Evolutionary conservation across 2,329 filamentous ascomycete genomes (phyloP).

Genomic region (Tolypocladium inflatum): DNA sequence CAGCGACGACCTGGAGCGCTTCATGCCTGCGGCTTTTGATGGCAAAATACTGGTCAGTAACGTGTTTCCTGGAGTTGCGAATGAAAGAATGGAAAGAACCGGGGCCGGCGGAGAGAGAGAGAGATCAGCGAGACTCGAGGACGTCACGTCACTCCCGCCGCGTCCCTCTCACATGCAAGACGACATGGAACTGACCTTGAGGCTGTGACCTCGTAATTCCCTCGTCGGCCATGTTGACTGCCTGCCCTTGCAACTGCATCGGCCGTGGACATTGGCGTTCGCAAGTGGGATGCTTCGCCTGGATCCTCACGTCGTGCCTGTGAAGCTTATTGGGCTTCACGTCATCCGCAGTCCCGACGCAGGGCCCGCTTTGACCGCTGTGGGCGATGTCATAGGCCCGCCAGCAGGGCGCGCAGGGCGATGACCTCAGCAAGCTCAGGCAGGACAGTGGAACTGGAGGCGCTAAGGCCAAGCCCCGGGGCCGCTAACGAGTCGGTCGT

Average conservation of each 20-base stretch:
- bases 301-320: neutral
- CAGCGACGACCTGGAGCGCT: slow-evolving; percentile 37
- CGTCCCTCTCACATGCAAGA: neutral
- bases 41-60: slow-evolving; percentile 2
- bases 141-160: neutral
- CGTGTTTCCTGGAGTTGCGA: neutral
- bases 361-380: slow-evolving; percentile 1
- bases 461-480: neutral
- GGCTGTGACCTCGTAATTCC: slow-evolving; percentile 5
- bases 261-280: slow-evolving; percentile 2
- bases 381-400: neutral
- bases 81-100: neutral
- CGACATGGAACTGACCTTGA: slow-evolving; percentile 3
- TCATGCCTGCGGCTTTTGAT: slow-evolving; percentile 46
- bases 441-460: neutral
- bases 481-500: neutral
- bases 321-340: slow-evolving; percentile 5
- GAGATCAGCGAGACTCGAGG: neutral
- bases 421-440: neutral
- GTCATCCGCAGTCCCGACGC: slow-evolving; percentile 1
- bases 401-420: neutral
- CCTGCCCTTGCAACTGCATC: slow-evolving; percentile 4
- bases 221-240: slow-evolving; percentile 9
- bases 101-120: neutral
- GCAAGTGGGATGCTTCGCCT: neutral